Conservation (phyloP, 352 stramenopile genomes). For the Globisporangium cederbergense region DNA sequence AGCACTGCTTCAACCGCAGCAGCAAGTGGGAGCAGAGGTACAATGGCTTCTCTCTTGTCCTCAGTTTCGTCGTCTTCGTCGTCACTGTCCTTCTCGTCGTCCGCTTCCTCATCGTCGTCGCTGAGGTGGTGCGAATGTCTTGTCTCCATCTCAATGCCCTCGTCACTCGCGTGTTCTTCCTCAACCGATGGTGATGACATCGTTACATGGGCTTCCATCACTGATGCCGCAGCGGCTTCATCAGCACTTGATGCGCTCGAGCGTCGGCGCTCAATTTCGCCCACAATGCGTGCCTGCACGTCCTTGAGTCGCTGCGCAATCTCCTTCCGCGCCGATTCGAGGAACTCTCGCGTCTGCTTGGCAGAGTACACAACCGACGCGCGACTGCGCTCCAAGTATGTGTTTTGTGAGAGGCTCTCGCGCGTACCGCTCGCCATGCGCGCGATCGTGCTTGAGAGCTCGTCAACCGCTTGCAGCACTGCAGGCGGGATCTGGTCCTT, state of each 20-base stretch:
- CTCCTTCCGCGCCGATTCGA: conserved; percentile 40
- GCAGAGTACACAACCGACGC: conserved; percentile 50
- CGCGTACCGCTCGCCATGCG: conserved; percentile 31
- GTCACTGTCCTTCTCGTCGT: not conserved
- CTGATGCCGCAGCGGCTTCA: not conserved
- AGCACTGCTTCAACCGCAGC: not conserved
- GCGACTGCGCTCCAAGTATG: conserved; percentile 42
- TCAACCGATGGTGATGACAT: not conserved
- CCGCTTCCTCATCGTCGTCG: not conserved
- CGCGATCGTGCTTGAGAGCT: conserved; percentile 39
- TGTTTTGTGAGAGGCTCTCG: conserved; percentile 25
- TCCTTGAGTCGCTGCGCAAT: conserved; percentile 43
- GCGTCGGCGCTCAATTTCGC: conserved; percentile 54
- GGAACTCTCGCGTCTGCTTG: conserved; percentile 39
- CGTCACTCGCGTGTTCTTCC: conserved; percentile 14
- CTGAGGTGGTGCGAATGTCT: not conserved
- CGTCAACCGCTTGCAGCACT: conserved; percentile 42
- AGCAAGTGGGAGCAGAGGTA: not conserved
- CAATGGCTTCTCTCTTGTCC: not conserved
- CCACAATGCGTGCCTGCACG: conserved; percentile 35
- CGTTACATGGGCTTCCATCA: conserved; percentile 4
- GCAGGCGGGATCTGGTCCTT: conserved; percentile 44
- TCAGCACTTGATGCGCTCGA: conserved; percentile 17
- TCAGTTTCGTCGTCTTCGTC: not conserved
- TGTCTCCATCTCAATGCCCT: conserved; percentile 2